phyloP scores from a whole-genome alignment of 2,329 filamentous ascomycete genomes.

The Cyphellophora attinorum region DNA sequence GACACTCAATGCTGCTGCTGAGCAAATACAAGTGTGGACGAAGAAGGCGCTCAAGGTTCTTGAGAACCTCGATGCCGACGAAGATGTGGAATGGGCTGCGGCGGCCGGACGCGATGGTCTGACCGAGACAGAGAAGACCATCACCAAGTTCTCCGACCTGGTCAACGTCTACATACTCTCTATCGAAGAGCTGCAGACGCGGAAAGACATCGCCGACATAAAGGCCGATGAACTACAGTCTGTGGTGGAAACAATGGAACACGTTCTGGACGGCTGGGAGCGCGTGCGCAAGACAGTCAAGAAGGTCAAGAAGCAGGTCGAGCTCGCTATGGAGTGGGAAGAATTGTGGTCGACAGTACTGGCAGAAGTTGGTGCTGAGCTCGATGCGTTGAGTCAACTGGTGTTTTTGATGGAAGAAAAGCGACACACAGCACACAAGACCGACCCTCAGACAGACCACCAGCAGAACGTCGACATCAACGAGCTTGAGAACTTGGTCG shows the following conservation, averaged over 20 bases:
- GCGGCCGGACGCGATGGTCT: conserved; percentile 60
- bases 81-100: conserved; percentile 93
- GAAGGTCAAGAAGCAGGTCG: conserved; percentile 78
- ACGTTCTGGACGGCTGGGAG: conserved; percentile 73
- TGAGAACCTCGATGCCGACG: conserved; percentile 79
- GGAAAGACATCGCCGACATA: conserved; percentile 65
- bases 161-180: conserved; percentile 88
- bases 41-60: conserved; percentile 84
- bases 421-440: conserved; percentile 65
- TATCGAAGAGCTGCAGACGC: conserved; percentile 82
- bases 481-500: conserved; percentile 85
- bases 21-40: conserved; percentile 92
- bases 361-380: conserved; percentile 84
- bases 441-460: conserved; percentile 52
- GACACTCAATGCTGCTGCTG: conserved; percentile 75
- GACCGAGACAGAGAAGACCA: conserved; percentile 55
- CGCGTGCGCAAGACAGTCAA: conserved; percentile 69
- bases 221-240: conserved; percentile 60
- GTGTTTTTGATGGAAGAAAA: conserved; percentile 98
- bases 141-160: conserved; percentile 74
- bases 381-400: conserved; percentile 66
- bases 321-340: conserved; percentile 98
- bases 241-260: conserved; percentile 82
- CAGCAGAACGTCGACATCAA: conserved; percentile 62
- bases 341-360: conserved; percentile 91